Evolutionary conservation across 2,329 filamentous ascomycete species (phyloP), one percentile per base, ranked within the genome.

Genomic region (Cytospora chrysosperma): DNA sequence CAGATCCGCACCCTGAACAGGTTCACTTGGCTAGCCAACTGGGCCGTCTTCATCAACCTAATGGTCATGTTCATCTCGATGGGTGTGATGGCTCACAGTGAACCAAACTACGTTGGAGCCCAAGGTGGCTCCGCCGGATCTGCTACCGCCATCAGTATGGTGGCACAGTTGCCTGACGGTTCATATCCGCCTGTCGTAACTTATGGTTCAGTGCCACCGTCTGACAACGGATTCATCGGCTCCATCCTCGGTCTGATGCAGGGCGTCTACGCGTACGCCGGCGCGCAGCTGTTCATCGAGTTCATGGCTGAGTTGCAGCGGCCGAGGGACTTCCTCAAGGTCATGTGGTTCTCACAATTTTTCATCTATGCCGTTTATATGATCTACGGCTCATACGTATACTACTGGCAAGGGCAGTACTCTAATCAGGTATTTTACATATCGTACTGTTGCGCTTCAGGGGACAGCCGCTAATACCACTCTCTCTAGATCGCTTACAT

Each of bases 181-280:
- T 65, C 65, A 12, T 73, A 71, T 17, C 71, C 73, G 3, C 68
- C 71, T 0, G 67, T 73, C 24, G 72, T 75, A 13, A 76, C 76
- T 37, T 80, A 79, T 1, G 75, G 72, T 21, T 26, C 49, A 4
- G 73, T 78, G 21, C 72, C 73, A 4, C 75, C 78, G 2, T 76
- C 79, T 4, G 73, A 76, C 9, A 75, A 75, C 0, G 75, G 76
- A 5, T 77, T 84, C 53, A 69, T 73, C 15, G 79, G 75, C 30
- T 76, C 77, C 4, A 70, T 84, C 58, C 80, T 80, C 43, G 81
- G 81, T 21, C 71, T 82, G 28, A 79, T 82, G 71, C 79, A 82
- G 51, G 80, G 77, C 2, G 83, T 86, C 5, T 84, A 81, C 56
- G 79, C 82, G 0, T 86, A 85, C 65, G 82, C 82, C 15, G 84